A percentile compares a stretch with the other conserved stretches of the same genome.
phyloP scores from a whole-genome alignment of 805 yeast species.

The Metschnikowia drakensbergensis region DNA sequence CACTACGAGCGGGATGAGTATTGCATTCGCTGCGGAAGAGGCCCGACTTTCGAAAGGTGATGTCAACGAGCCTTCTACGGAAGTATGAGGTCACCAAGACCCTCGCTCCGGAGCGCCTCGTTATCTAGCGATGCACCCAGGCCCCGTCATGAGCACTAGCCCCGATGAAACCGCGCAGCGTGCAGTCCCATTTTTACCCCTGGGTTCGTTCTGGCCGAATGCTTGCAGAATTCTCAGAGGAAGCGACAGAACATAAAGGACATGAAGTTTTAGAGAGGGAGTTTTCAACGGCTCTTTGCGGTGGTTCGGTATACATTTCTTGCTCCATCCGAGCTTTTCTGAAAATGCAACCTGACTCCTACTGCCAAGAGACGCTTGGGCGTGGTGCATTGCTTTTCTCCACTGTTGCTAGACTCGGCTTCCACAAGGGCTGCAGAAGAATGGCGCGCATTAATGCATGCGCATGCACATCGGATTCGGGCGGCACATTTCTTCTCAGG shows the following conservation, averaged over 20 bases:
- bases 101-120: background rate
- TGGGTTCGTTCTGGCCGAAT: conserved; percentile 1
- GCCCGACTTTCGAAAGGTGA: too few species aligned
- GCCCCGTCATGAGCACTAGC: background rate
- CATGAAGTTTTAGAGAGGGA: background rate
- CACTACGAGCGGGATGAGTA: too few species aligned
- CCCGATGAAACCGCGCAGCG: background rate
- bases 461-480: background rate
- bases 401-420: conserved; percentile 1
- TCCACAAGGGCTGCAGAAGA: conserved; percentile 1
- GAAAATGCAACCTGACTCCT: background rate
- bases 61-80: too few species aligned
- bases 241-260: background rate
- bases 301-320: too few species aligned
- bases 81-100: background rate
- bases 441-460: conserved; percentile 1
- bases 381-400: background rate
- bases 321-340: too few species aligned
- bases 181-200: background rate
- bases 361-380: background rate
- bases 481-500: background rate
- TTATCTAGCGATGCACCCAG: background rate
- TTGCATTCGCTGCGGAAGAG: too few species aligned
- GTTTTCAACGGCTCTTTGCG: too few species aligned
- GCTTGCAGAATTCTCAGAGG: background rate